Evolutionary conservation across 202 grass and related monocot species (phyloP), one percentile per base, ranked within the genome.

Genomic region (Brachypodium distachyon): DNA sequence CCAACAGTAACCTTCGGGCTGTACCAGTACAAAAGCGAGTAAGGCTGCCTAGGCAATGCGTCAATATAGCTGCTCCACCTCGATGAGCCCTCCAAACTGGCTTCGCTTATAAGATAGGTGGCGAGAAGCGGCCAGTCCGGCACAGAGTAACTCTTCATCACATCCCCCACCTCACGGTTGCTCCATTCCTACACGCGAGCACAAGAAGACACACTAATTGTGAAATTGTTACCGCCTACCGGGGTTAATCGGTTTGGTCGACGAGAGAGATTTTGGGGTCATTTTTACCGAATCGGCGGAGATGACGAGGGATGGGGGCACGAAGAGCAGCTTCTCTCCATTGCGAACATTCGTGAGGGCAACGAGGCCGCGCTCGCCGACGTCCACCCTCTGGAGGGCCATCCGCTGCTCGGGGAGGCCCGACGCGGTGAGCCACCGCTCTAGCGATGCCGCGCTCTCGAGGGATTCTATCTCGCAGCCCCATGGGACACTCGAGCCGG

Each of bases 21-120:
- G 72, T 94, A 94, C 95, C 95, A 94, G 69, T 94, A 98, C 58
- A 98, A 76, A 81, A 98, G 91, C 14, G 95, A 98, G 87, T 92
- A 98, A 72, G 95, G 95, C 48, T 98, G 95, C 77, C 95, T 87
- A 31, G 95, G 95, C 79, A 98, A 83, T 13, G 91, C 95, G 41
- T 89, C 77, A 49, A 98, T 94, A 68, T 94, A 92, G 83, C 63
- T 98, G 63, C 76, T 92, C 95, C 95, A 98, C 77, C 66, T 85
- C 60, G 95, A 94, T 22, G 91, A 86, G 5, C 36, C 81, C 65
- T 74, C 82, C 28, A 90, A 73, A 76, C 82, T 95, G 40, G 95
- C 95, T 89, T 98, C 91, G 55, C 95, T 98, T 72, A 95, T 92
- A 53, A 98, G 87, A 66, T 98, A 88, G 44, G 89, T 95, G 33